Conservation (phyloP, 2,329 filamentous ascomycete species). For the Mycocentrospora acerina region DNA sequence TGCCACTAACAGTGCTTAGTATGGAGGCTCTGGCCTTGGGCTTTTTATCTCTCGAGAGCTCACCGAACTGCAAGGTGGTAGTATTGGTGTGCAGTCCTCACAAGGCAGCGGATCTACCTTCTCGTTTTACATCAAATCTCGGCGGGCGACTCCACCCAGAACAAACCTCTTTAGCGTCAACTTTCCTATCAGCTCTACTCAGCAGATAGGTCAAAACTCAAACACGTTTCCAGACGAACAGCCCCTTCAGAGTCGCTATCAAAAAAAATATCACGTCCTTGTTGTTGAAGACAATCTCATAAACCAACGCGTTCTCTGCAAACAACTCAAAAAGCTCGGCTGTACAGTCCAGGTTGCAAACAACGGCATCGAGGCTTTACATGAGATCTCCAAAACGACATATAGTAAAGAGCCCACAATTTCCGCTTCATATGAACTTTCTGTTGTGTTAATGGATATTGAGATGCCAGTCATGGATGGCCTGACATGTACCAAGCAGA, state of each 20-base stretch:
- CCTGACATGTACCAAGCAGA: conserved; percentile 23
- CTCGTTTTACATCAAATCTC: conserved; percentile 35
- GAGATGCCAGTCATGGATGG: conserved; percentile 42
- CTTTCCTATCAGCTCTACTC: background rate
- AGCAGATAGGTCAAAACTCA: background rate
- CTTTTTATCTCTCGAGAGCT: conserved; percentile 36
- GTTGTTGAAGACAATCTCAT: conserved; percentile 45
- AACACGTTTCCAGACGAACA: background rate
- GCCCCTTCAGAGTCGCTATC: background rate
- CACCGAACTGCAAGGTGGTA: conserved; percentile 36
- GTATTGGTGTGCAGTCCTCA: conserved; percentile 30
- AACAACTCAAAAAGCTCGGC: conserved; percentile 41
- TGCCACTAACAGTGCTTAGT: no score
- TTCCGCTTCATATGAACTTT: conserved; percentile 3
- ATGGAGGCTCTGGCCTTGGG: conserved; percentile 43
- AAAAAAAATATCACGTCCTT: conserved; percentile 32
- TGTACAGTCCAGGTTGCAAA: conserved; percentile 42
- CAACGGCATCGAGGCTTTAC: conserved; percentile 42
- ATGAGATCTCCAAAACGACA: conserved; percentile 31
- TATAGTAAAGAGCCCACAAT: conserved; percentile 11
- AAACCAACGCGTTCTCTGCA: conserved; percentile 45
- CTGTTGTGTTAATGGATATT: conserved; percentile 36
- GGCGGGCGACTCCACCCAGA: conserved; percentile 9
- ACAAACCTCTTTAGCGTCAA: conserved; percentile 1
- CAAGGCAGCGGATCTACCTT: conserved; percentile 32